Evolutionary conservation across 2,329 filamentous ascomycete species (phyloP).

Genomic region (Xylariaceae sp.): DNA sequence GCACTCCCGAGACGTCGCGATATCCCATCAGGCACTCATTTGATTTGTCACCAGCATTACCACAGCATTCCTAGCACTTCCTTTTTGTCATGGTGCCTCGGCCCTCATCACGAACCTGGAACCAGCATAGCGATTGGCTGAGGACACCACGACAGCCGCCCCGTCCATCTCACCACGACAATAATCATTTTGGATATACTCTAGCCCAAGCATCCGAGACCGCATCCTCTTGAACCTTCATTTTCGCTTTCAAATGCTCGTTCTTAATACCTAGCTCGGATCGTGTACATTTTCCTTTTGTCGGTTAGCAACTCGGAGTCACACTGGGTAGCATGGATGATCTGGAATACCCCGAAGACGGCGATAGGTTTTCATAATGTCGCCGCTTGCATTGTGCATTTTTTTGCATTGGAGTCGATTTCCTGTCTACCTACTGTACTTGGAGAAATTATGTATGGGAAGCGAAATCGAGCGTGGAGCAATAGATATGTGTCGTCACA

Average conservation of each 20-base stretch:
- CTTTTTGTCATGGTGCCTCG: neutral
- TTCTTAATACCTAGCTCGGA: neutral
- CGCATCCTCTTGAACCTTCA: neutral
- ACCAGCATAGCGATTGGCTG: neutral
- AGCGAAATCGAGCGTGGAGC: neutral
- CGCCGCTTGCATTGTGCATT: neutral
- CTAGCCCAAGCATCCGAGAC: neutral
- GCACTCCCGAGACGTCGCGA: neutral
- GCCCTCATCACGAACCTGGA: neutral
- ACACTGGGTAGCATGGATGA: neutral
- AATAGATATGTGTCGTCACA: neutral
- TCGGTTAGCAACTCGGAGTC: slow-evolving; percentile 4
- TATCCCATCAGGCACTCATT: neutral
- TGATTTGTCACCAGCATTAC: slow-evolving; percentile 3
- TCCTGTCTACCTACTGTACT: neutral
- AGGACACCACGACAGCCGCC: neutral
- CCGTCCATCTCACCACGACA: neutral
- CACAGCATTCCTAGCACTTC: neutral
- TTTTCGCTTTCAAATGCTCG: neutral
- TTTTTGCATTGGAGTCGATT: neutral
- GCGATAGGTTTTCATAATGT: neutral
- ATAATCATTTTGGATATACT: neutral
- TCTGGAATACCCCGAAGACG: neutral
- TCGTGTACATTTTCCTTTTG: slow-evolving; percentile 14
- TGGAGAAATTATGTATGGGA: neutral